Conservation (phyloP, 352 stramenopile species). For the Phytophthora boehmeriae region DNA sequence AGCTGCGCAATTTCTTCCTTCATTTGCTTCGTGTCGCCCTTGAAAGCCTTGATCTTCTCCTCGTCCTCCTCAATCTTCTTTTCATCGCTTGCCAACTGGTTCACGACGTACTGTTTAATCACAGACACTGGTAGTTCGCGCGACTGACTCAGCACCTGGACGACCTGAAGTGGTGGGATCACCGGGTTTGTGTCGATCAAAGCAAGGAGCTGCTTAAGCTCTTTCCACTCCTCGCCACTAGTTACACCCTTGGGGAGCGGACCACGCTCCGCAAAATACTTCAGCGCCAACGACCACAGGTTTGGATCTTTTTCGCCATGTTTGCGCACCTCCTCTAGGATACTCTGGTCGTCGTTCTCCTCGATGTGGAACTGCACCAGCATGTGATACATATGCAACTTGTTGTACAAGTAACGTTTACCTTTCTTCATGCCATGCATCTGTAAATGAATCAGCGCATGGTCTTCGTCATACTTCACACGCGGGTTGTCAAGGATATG, state of each 20-base stretch:
- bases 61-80: conserved; percentile 86
- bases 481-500: conserved; percentile 90
- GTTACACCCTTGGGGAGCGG: conserved; percentile 71
- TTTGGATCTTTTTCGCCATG: conserved; percentile 90
- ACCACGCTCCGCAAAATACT: conserved; percentile 89
- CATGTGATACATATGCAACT: conserved; percentile 95
- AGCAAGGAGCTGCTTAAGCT: conserved; percentile 77
- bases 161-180: conserved; percentile 85
- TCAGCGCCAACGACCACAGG: conserved; percentile 89
- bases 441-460: conserved; percentile 93
- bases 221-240: conserved; percentile 74
- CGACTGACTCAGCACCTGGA: conserved; percentile 86
- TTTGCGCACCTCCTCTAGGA: conserved; percentile 90
- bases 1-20: conserved; percentile 87
- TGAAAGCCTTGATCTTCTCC: conserved; percentile 89
- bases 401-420: conserved; percentile 95
- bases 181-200: conserved; percentile 82
- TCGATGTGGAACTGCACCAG: conserved; percentile 94
- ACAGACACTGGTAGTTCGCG: conserved; percentile 81
- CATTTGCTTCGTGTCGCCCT: conserved; percentile 90
- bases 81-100: conserved; percentile 79
- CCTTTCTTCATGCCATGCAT: conserved; percentile 92
- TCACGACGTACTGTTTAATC: conserved; percentile 88
- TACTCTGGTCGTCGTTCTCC: conserved; percentile 89
- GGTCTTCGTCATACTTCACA: conserved; percentile 92